phyloP scores from a whole-genome alignment of 345 rosid species.

The Microthlaspi erraticum region DNA sequence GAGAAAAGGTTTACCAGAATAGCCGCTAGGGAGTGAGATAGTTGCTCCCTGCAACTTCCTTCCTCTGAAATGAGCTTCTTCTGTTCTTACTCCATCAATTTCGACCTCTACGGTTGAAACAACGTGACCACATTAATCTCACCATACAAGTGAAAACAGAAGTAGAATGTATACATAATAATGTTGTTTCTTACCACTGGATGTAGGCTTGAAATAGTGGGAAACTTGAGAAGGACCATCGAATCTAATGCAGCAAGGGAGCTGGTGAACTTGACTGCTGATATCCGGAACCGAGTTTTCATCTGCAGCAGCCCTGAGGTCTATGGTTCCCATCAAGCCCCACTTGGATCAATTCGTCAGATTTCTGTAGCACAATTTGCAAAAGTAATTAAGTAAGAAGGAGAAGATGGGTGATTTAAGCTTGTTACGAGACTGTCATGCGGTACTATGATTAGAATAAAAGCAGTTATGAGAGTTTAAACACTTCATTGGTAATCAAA shows the following conservation, averaged over 20 bases:
- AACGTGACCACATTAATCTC: slow-evolving; percentile 3
- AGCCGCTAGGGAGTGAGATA: slow-evolving; percentile 65
- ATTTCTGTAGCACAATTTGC: slow-evolving; percentile 13
- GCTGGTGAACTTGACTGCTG: slow-evolving; percentile 63
- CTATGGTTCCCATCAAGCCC: slow-evolving; percentile 49
- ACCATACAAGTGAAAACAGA: slow-evolving; percentile 10
- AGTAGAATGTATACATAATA: not conserved
- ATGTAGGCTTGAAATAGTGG: slow-evolving; percentile 78
- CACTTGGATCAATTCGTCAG: slow-evolving; percentile 5
- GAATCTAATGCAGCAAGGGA: slow-evolving; percentile 86
- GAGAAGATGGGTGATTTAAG: slow-evolving; percentile 1
- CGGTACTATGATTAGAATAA: not conserved
- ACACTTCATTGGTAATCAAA: not conserved
- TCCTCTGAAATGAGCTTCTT: slow-evolving; percentile 91
- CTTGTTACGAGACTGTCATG: not conserved
- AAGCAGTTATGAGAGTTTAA: not conserved
- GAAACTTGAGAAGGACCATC: slow-evolving; percentile 74
- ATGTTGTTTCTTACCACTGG: slow-evolving; percentile 49
- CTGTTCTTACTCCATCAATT: slow-evolving; percentile 61
- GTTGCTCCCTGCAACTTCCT: slow-evolving; percentile 78
- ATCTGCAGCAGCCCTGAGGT: slow-evolving; percentile 38
- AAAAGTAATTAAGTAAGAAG: not conserved
- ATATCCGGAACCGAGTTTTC: slow-evolving; percentile 46
- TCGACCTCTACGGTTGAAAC: slow-evolving; percentile 51
- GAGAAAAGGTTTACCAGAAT: slow-evolving; percentile 58